phyloP scores from a whole-genome alignment of 2,329 filamentous ascomycete species.

The Colletotrichum liaoningense region DNA sequence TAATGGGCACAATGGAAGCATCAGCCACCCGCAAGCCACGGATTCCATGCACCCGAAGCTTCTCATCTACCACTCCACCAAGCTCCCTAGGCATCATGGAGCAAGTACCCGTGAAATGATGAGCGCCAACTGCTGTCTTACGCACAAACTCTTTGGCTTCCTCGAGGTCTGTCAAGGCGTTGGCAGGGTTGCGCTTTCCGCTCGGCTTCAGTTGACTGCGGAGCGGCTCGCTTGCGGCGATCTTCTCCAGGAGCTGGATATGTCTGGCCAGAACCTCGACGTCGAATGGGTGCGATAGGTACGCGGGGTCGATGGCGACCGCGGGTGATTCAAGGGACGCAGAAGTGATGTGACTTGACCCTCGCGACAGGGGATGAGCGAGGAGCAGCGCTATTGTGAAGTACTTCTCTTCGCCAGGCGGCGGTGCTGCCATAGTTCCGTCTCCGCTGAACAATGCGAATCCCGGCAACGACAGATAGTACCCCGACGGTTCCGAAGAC shows the following conservation, averaged over 20 bases:
- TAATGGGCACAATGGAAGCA: conserved; percentile 49
- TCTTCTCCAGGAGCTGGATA: conserved; percentile 53
- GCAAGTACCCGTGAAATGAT: conserved; percentile 61
- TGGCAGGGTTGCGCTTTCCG: conserved; percentile 40
- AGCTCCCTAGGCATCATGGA: conserved; percentile 64
- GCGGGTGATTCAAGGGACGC: conserved; percentile 42
- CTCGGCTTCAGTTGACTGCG: conserved; percentile 52
- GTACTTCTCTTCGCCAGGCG: conserved; percentile 50
- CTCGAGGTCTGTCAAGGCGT: conserved; percentile 46
- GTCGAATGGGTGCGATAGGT: conserved; percentile 67
- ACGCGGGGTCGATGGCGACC: conserved; percentile 61
- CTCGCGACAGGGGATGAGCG: conserved; percentile 71
- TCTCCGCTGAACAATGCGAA: conserved; percentile 34
- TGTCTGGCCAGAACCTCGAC: conserved; percentile 62
- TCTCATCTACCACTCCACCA: conserved; percentile 59
- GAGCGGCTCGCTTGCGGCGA: conserved; percentile 53
- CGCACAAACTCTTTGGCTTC: conserved; percentile 49
- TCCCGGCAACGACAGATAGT: conserved; percentile 35
- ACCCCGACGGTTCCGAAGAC: conserved; percentile 33
- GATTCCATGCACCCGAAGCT: conserved; percentile 57
- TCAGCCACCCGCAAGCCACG: conserved; percentile 58
- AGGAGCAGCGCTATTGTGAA: conserved; percentile 68
- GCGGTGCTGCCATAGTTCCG: conserved; percentile 31
- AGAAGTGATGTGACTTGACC: conserved; percentile 67
- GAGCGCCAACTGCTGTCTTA: conserved; percentile 49